Evolutionary conservation across 257 asterid genomes (phyloP).

Genomic region (Solanum tarapatanum): DNA sequence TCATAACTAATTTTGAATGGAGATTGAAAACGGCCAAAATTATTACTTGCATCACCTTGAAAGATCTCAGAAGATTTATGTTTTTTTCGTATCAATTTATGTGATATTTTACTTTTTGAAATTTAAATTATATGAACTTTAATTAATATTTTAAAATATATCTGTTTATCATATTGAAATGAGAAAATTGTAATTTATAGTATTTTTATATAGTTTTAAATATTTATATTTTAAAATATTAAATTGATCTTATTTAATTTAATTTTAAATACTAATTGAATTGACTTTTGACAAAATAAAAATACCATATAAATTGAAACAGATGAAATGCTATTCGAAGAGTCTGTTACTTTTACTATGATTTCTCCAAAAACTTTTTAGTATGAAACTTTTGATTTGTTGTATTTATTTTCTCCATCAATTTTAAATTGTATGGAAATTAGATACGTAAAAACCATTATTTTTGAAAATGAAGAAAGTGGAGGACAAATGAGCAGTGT

Average conservation of each 20-base stretch:
- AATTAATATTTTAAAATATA: too few species aligned
- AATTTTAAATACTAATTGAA: not conserved
- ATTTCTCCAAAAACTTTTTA: not conserved
- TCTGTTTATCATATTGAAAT: too few species aligned
- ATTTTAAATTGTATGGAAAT: not conserved
- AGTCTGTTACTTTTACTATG: not conserved
- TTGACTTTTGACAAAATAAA: not conserved
- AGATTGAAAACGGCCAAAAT: not conserved
- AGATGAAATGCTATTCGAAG: not conserved
- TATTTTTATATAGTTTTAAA: not conserved
- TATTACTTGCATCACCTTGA: not conserved
- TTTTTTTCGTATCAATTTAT: too few species aligned
- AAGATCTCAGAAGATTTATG: not conserved
- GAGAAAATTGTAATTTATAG: not conserved
- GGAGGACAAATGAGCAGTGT: not conserved
- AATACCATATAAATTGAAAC: not conserved
- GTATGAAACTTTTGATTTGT: not conserved
- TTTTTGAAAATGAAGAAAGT: not conserved
- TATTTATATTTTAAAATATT: not conserved
- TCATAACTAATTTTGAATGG: not conserved
- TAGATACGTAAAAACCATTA: not conserved
- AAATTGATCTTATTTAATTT: too few species aligned
- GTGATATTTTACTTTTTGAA: not conserved
- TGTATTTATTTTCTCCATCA: not conserved
- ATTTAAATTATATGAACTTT: too few species aligned